These are phyloP conservation scores for Trypanosoma cruzi DNA, from an alignment of 208 protist genomes.

Conservation along the genomic window DNA sequence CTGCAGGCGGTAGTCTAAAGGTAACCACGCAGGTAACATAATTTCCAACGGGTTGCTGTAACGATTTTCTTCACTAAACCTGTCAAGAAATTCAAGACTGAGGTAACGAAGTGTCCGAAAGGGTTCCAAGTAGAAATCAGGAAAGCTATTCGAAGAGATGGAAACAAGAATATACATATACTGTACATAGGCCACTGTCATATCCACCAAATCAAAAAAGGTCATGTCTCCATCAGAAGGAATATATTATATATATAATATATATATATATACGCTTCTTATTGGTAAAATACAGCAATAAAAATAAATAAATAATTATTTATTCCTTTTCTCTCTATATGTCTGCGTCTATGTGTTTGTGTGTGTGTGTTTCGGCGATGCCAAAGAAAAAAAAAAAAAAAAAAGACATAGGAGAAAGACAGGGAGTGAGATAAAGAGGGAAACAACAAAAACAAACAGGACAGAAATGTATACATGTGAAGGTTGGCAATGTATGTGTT, in stretches of 20 bases:
- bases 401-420: slow-evolving; percentile 5
- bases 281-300: not conserved
- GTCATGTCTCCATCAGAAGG: slow-evolving; percentile 6
- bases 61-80: slow-evolving; percentile 28
- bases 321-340: too few species aligned
- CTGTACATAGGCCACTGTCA: slow-evolving; percentile 74
- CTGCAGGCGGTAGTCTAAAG: slow-evolving; percentile 60
- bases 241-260: too few species aligned
- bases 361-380: not conserved
- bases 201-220: slow-evolving; percentile 73
- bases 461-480: too few species aligned
- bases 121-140: slow-evolving; percentile 44
- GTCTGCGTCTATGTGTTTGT: too few species aligned
- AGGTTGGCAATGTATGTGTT: too few species aligned
- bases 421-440: slow-evolving; percentile 19
- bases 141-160: slow-evolving; percentile 44
- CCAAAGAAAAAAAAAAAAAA: slow-evolving; percentile 15
- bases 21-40: slow-evolving; percentile 55
- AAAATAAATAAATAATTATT: slow-evolving; percentile 17
- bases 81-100: slow-evolving; percentile 30
- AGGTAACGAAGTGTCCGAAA: slow-evolving; percentile 36
- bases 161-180: slow-evolving; percentile 63
- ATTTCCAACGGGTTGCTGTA: slow-evolving; percentile 45
- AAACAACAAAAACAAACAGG: too few species aligned
- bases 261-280: not conserved